phyloP scores from a whole-genome alignment of 2,329 filamentous ascomycete species.

The Beauveria sp. region DNA sequence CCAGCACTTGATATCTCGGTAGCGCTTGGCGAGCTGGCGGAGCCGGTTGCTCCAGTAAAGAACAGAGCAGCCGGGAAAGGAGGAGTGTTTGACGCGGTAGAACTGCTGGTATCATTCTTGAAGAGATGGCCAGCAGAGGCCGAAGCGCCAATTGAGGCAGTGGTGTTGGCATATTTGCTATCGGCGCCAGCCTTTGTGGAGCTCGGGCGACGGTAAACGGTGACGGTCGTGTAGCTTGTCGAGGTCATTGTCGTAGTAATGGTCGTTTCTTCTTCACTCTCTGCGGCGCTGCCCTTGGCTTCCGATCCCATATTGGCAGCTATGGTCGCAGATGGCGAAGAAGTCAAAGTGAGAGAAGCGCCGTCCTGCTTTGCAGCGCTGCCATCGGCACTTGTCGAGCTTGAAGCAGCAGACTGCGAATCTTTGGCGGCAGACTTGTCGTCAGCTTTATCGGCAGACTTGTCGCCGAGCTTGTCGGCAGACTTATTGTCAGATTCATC shows the following conservation, averaged over 20 bases:
- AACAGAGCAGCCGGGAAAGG: background rate
- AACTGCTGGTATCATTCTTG: background rate
- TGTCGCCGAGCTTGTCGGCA: background rate
- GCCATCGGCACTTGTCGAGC: background rate
- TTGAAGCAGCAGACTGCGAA: background rate
- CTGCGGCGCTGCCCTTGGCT: background rate
- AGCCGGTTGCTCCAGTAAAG: too few relatives aligned
- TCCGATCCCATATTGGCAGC: background rate
- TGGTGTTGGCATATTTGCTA: constrained; percentile 1
- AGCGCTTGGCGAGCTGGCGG: background rate
- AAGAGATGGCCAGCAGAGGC: background rate
- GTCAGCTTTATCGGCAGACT: background rate
- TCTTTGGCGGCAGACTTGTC: background rate
- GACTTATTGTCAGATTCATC: background rate
- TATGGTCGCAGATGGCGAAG: background rate
- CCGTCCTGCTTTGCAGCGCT: background rate
- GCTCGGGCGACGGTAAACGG: background rate
- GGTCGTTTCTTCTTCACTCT: background rate
- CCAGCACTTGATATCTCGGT: too few relatives aligned
- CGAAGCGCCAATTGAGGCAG: background rate
- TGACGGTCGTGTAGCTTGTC: background rate
- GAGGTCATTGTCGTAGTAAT: constrained; percentile 6
- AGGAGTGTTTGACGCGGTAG: background rate
- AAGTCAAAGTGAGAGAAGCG: background rate
- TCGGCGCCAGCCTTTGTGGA: background rate